Conservation (phyloP, 2,329 filamentous ascomycete species). For the Hymenoscyphus infarciens region DNA sequence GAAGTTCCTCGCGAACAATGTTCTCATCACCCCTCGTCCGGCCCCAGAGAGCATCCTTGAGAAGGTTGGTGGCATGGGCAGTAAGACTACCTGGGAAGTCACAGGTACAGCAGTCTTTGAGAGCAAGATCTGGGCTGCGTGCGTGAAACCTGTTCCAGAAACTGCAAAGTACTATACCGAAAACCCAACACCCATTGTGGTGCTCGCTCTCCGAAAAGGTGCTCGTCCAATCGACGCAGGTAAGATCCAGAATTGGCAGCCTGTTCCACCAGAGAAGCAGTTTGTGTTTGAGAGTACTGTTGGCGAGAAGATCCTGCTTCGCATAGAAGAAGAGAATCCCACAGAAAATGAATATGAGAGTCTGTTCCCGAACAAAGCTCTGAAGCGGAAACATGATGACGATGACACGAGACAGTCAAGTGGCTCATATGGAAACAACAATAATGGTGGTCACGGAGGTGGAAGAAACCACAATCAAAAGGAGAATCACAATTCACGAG, state of each 20-base stretch:
- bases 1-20: conserved; percentile 81
- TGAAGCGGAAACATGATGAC: conserved; percentile 60
- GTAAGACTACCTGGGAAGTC: conserved; percentile 80
- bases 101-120: conserved; percentile 72
- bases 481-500: conserved; percentile 31
- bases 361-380: conserved; percentile 55
- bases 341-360: conserved; percentile 62
- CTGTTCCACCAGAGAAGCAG: conserved; percentile 65
- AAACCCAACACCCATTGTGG: conserved; percentile 72
- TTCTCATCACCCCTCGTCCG: conserved; percentile 80
- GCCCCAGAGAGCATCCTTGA: conserved; percentile 69
- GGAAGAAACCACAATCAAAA: conserved; percentile 35
- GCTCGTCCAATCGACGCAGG: conserved; percentile 75
- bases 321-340: conserved; percentile 69
- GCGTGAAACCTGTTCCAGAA: conserved; percentile 67
- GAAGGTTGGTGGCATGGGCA: conserved; percentile 83
- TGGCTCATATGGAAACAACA: conserved; percentile 37
- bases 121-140: conserved; percentile 82
- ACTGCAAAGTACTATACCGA: conserved; percentile 72
- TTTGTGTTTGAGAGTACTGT: conserved; percentile 80
- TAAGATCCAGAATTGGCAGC: conserved; percentile 80
- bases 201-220: conserved; percentile 74
- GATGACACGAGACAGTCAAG: conserved; percentile 37
- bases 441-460: conserved; percentile 35
- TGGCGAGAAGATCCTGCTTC: conserved; percentile 79